Conservation (phyloP, 306 rosid species). For the Quercus ilex region DNA sequence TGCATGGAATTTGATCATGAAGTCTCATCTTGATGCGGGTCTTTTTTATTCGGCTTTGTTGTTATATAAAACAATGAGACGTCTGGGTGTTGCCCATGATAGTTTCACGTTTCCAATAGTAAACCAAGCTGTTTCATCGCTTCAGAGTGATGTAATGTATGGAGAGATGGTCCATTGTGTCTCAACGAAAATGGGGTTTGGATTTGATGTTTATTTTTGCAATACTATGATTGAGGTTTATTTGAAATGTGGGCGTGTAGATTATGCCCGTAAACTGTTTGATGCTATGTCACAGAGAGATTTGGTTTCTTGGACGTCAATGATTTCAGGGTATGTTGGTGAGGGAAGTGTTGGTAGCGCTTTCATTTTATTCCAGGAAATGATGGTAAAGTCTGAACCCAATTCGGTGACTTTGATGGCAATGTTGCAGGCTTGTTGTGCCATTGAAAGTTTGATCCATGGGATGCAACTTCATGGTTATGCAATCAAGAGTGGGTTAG, state of each 20-base stretch:
- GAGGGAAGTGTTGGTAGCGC: conserved; percentile 18
- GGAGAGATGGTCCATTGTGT: conserved; percentile 53
- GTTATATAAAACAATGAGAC: too few relatives aligned
- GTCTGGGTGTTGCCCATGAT: too few relatives aligned
- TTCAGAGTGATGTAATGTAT: conserved; percentile 15
- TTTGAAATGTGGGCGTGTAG: conserved; percentile 29
- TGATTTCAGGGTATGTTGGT: conserved; percentile 40
- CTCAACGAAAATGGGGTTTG: conserved; percentile 45
- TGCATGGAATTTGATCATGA: conserved; percentile 43
- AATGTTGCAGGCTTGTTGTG: conserved; percentile 45
- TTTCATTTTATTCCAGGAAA: conserved; percentile 28
- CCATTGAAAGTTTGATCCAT: not conserved
- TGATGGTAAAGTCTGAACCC: conserved; percentile 44
- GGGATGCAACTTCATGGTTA: conserved; percentile 46
- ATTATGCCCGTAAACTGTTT: conserved; percentile 30
- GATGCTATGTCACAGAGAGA: conserved; percentile 41
- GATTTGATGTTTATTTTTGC: conserved; percentile 41
- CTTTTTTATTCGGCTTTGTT: conserved; percentile 23
- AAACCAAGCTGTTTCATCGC: conserved; percentile 27
- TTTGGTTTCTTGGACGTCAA: conserved; percentile 52
- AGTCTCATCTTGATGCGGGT: conserved; percentile 38
- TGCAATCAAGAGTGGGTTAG: conserved; percentile 41
- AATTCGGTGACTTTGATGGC: conserved; percentile 47
- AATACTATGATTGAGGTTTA: conserved; percentile 50
- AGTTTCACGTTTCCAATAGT: conserved; percentile 39